Conservation (phyloP, 148 eudicot genomes). For the Cornus controversa region DNA sequence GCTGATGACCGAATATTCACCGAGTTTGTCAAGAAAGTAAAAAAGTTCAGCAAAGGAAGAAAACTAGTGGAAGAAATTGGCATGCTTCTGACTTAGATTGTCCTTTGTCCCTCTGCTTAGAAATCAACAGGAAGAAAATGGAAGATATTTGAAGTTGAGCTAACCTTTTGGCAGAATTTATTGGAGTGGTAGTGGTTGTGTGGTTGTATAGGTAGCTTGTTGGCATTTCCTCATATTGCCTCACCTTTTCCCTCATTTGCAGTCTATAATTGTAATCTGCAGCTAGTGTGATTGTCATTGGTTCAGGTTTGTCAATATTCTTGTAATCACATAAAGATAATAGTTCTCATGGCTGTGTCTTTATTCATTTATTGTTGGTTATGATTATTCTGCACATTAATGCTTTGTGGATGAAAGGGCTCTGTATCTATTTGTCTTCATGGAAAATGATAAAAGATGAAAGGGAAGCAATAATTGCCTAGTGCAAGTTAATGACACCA, state of each 20-base stretch:
- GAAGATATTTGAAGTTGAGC: conserved; percentile 39
- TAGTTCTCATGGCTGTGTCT: background rate
- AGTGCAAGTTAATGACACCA: too few species aligned
- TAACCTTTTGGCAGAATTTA: conserved; percentile 50
- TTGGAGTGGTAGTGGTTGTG: conserved; percentile 43
- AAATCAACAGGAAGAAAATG: conserved; percentile 17
- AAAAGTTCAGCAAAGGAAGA: background rate
- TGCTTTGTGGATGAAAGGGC: background rate
- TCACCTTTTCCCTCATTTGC: conserved; percentile 22
- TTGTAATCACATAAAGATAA: conserved; percentile 40
- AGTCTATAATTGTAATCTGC: conserved; percentile 42
- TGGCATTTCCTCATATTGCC: conserved; percentile 22
- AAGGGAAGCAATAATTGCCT: too few species aligned
- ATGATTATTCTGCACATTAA: background rate
- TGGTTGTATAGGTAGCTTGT: conserved; percentile 64
- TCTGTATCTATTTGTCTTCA: too few species aligned
- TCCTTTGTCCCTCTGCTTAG: conserved; percentile 27
- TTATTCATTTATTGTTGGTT: conserved; percentile 9
- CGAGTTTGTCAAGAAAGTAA: background rate
- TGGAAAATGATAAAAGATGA: too few species aligned
- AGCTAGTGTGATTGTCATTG: conserved; percentile 53
- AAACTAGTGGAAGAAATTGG: conserved; percentile 31
- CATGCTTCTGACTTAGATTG: conserved; percentile 56
- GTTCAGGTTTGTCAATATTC: conserved; percentile 61
- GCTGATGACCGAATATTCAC: conserved; percentile 30